These are phyloP conservation scores for Papiliotrema flavescens DNA, from an alignment of 1,284 basidiomycete species.

Conservation along the genomic window DNA sequence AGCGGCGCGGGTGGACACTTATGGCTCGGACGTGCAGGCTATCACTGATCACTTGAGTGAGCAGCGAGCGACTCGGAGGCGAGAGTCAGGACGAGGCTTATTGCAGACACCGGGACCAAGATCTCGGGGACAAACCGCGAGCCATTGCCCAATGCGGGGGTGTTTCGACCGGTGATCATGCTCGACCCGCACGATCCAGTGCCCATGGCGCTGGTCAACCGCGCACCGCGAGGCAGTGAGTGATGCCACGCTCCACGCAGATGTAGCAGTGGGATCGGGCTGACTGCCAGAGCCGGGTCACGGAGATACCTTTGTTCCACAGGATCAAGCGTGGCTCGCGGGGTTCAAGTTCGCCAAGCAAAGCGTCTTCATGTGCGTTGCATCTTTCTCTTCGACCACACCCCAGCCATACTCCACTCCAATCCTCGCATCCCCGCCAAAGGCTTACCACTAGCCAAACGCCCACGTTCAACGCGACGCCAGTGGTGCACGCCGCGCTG, in stretches of 20 bases:
- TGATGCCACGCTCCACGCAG: slow-evolving; percentile 1
- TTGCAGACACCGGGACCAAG: slow-evolving; percentile 17
- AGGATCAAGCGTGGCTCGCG: slow-evolving; percentile 68
- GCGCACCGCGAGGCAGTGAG: slow-evolving; percentile 58
- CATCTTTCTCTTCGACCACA: no score
- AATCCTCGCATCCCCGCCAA: neutral
- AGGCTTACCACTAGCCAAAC: slow-evolving; percentile 52
- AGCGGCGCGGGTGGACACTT: slow-evolving; percentile 16
- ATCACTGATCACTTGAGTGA: slow-evolving; percentile 23
- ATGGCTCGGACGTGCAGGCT: slow-evolving; percentile 3
- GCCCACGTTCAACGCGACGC: slow-evolving; percentile 66
- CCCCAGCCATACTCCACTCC: no score
- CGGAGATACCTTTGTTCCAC: slow-evolving; percentile 50
- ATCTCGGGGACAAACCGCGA: slow-evolving; percentile 10
- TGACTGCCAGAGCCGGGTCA: slow-evolving; percentile 21
- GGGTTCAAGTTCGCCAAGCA: slow-evolving; percentile 62
- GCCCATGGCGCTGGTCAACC: slow-evolving; percentile 68
- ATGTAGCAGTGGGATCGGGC: neutral
- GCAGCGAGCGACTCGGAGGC: neutral
- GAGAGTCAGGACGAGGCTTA: neutral
- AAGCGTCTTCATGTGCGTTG: slow-evolving; percentile 60
- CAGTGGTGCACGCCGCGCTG: slow-evolving; percentile 60
- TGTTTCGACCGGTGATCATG: slow-evolving; percentile 54
- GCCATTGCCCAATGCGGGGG: slow-evolving; percentile 15
- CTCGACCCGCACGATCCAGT: slow-evolving; percentile 59